Evolutionary conservation across 2,329 filamentous ascomycete genomes (phyloP), one percentile per base, ranked within the genome.

Genomic region (Penicillium sp.): DNA sequence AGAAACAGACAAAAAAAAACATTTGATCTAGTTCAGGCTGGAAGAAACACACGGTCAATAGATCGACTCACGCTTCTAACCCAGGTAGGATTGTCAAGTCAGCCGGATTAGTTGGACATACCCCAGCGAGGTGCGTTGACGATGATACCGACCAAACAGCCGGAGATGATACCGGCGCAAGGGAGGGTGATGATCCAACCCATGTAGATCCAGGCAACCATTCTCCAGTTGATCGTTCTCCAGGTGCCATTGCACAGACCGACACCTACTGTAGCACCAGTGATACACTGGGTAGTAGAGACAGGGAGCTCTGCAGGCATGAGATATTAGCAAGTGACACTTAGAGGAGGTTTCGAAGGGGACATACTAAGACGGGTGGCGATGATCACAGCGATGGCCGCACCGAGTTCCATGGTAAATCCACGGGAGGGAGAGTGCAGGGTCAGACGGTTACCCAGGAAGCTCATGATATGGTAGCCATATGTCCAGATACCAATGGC

Each of bases 121-220:
- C 41, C 41, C 41, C 41, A 43, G 13, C 41, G 41, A 43, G 41
- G 41, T 2, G 41, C 41, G n/a, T 43, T 43, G n/a, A 43, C 27
- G 26, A 43, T 43, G 16, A 43, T 43, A 30, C 41, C 41, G 3
- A 26, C 29, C 11, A 43, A 26, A 52, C 2, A 43, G 30, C 41
- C 41, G 10, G 41, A 13, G 16, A 76, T 66, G 45, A 77, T 58
- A 39, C 75, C 76, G 26, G 77, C 76, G 52, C 55, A 63, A 41
- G 76, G 76, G 8, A 79, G 62, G 1, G 77, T 79, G 41, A 78
- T 60, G 32, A 79, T 63, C 76, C 77, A 78, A 9, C 74, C 75
- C 16, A 67, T 63, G 55, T 77, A 75, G 43, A 79, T 78, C 61
- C 69, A 76, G 1, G 60, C 68, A 11, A 78, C 52, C 61, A 77